Base-by-base conservation (phyloP, 139 green algal species). In the Trebouxia sp. region DNA sequence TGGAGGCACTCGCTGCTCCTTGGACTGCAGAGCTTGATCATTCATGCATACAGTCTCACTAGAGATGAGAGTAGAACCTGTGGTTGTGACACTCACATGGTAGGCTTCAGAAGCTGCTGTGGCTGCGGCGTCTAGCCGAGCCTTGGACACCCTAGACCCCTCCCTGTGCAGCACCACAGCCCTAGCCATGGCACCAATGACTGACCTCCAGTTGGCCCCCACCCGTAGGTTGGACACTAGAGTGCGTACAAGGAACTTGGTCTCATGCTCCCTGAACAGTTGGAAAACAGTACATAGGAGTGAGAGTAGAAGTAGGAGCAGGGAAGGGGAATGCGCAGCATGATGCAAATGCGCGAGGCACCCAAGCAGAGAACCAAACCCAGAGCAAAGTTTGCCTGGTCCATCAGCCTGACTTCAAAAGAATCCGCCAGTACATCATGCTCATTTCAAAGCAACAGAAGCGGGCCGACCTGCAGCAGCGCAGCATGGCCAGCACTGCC, bases 181-280 rank as follows among this genome's bases (percentile, higher is more conserved):
- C 3, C 83, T 84, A 10, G 87, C 92, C 24, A 98, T 83, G 1
- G 92, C 87, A 0, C 84, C 88, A 30, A 98, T 79, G 8, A 98
- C 87, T 1, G 85, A 91, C 11, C 89, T 87, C 91, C 93, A 95
- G 76, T 91, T 94, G 22, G 95, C 95, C 0, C 95, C 95, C 28
- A 98, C 91, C 0, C 95, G 86, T 79, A 98, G 89, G 81, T 95
- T 94, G 81, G 91, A 86, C 26, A 95, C 86, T 50, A 97, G 85
- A 0, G 92, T 95, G 43, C 92, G 85, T 12, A 92, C 88, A 6
- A 97, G 81, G 82, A 93, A 98, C 69, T 87, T 87, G 6, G 84
- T 89, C 85, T 97, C 93, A 6, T 51, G 32, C 43, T 93, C 90
- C 37, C 90, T 87, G 65, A 65, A 82, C 22, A 80, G 65, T 11